Evolutionary conservation across 805 yeast species (phyloP).

Genomic region (Jamesozyma rosinii): DNA sequence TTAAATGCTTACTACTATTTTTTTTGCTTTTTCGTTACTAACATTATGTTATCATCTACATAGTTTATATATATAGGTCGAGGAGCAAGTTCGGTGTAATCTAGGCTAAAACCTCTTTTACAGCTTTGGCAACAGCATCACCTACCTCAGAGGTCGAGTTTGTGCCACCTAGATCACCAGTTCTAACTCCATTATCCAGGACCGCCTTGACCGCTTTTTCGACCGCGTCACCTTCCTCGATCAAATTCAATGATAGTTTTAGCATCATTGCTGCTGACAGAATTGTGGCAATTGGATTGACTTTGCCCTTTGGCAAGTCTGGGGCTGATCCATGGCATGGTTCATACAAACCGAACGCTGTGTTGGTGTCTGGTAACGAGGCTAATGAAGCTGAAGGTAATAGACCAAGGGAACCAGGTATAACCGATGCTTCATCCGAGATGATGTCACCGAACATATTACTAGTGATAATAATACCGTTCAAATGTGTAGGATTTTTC

Average conservation of each 20-base stretch:
- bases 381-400: constrained; percentile 92
- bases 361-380: constrained; percentile 90
- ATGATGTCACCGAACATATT: constrained; percentile 98
- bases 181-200: constrained; percentile 74
- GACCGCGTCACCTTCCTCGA: constrained; percentile 76
- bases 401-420: constrained; percentile 94
- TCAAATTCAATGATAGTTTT: constrained; percentile 74
- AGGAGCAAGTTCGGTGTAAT: no score
- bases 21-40: not conserved
- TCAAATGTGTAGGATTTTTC: constrained; percentile 81
- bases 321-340: constrained; percentile 99
- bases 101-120: constrained; percentile 40
- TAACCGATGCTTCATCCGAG: constrained; percentile 95
- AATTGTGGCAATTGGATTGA: constrained; percentile 91
- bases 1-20: no score
- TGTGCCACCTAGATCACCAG: constrained; percentile 83
- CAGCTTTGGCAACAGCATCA: constrained; percentile 77
- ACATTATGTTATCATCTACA: no score
- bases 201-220: constrained; percentile 82
- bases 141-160: constrained; percentile 84
- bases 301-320: constrained; percentile 77
- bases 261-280: constrained; percentile 97
- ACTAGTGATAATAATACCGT: constrained; percentile 85
- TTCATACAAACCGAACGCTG: constrained; percentile 92
- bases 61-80: no score